Percentiles rank a stretch among this genome's conserved stretches.
Conservation (phyloP, 306 rosid genomes). For the Sechiopsis laciniata region DNA sequence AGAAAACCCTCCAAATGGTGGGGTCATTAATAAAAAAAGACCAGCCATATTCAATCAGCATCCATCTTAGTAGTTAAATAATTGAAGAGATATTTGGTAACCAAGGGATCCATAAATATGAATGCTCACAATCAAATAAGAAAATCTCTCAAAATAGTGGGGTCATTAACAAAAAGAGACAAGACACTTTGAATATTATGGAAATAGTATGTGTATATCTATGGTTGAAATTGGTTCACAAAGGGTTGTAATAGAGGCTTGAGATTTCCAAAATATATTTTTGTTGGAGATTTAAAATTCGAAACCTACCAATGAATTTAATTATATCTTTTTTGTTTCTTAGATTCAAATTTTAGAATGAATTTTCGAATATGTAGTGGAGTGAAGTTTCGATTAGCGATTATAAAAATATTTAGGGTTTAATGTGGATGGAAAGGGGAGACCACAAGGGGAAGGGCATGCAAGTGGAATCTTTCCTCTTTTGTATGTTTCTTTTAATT, state of each 20-base stretch:
- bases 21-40: not conserved
- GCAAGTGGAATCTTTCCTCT: slow-evolving; percentile 22
- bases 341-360: too few species aligned
- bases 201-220: too few species aligned
- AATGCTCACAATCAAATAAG: not conserved
- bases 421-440: slow-evolving; percentile 6
- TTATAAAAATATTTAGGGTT: not conserved
- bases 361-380: too few species aligned
- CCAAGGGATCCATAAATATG: not conserved
- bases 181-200: slow-evolving; percentile 2
- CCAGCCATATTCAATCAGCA: not conserved
- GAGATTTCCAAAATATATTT: too few species aligned
- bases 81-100: not conserved
- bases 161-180: not conserved
- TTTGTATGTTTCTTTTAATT: slow-evolving; percentile 10
- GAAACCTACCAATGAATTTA: too few species aligned
- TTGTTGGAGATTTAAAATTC: too few species aligned
- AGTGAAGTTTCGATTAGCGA: too few species aligned
- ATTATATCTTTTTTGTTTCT: too few species aligned
- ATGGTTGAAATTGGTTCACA: too few species aligned
- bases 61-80: not conserved
- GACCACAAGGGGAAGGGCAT: not conserved
- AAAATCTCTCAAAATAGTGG: not conserved
- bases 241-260: too few species aligned
- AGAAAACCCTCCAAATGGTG: not conserved